Evolutionary conservation across 2,329 filamentous ascomycete species (phyloP).

Genomic region (Ophiostoma triangulosporum): DNA sequence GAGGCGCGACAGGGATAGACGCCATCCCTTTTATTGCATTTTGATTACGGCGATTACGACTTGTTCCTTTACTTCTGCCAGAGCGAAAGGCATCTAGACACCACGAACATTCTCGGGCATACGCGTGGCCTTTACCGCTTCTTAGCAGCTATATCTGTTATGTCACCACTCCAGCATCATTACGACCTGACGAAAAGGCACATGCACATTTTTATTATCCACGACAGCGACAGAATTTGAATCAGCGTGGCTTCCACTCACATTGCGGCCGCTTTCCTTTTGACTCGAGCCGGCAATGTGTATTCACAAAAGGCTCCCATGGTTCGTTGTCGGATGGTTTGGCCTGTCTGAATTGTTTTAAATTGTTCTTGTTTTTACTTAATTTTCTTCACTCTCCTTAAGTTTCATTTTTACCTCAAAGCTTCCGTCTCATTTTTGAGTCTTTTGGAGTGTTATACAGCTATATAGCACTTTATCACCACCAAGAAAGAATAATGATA

Average conservation of each 20-base stretch:
- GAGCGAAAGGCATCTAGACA: not conserved
- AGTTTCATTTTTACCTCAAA: not conserved
- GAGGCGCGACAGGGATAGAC: not conserved
- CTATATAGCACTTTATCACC: slow-evolving; percentile 1
- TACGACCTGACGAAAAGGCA: not conserved
- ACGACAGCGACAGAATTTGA: not conserved
- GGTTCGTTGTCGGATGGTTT: not conserved
- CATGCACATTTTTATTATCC: not conserved
- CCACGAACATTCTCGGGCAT: not conserved
- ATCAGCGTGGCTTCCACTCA: not conserved
- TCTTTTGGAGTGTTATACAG: not conserved
- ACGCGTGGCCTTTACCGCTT: not conserved
- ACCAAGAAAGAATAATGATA: not conserved
- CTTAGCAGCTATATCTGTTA: not conserved
- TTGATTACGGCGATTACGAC: not conserved
- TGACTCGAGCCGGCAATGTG: too few species aligned
- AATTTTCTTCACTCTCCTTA: too few species aligned
- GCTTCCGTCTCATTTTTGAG: not conserved
- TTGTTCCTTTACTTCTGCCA: not conserved
- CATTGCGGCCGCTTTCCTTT: not conserved
- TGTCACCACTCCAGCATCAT: not conserved
- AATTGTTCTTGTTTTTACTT: not conserved
- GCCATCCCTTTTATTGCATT: not conserved
- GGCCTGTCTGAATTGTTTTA: not conserved
- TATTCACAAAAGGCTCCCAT: not conserved